Conservation (phyloP, 768 basidiomycete genomes). For the Butyriboletus loyo region DNA sequence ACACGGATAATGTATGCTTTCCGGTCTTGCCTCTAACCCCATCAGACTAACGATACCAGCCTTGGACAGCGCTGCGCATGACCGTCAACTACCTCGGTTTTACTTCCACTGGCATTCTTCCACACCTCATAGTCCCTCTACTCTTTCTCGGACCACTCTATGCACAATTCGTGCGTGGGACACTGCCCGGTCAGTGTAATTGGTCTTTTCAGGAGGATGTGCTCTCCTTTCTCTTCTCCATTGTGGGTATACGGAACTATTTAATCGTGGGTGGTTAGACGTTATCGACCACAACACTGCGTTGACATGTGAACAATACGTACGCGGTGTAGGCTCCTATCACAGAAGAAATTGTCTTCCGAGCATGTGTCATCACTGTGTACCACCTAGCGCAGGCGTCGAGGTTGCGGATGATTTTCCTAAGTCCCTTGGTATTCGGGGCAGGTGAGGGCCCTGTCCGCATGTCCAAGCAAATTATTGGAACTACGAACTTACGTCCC, state of each 20-base stretch:
- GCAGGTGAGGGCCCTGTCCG: conserved; percentile 52
- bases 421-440: conserved; percentile 85
- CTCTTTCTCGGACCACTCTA: conserved; percentile 81
- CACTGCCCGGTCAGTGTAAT: conserved; percentile 53
- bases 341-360: conserved; percentile 91
- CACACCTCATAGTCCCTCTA: conserved; percentile 67
- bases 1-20: conserved; percentile 10
- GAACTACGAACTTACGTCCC: conserved; percentile 7
- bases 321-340: conserved; percentile 62
- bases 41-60: conserved; percentile 13
- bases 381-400: conserved; percentile 66
- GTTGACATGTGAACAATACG: background rate
- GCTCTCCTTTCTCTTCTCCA: conserved; percentile 40
- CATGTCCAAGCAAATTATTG: background rate
- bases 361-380: conserved; percentile 76
- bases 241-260: conserved; percentile 73
- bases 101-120: conserved; percentile 28
- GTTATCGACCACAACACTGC: background rate
- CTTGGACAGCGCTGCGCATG: conserved; percentile 23
- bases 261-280: conserved; percentile 35
- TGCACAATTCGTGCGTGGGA: conserved; percentile 40
- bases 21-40: background rate
- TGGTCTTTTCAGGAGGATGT: conserved; percentile 46
- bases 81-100: conserved; percentile 44
- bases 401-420: conserved; percentile 61